phyloP scores from a whole-genome alignment of 2,329 filamentous ascomycete genomes.

The Pseudogymnoascus sp. region DNA sequence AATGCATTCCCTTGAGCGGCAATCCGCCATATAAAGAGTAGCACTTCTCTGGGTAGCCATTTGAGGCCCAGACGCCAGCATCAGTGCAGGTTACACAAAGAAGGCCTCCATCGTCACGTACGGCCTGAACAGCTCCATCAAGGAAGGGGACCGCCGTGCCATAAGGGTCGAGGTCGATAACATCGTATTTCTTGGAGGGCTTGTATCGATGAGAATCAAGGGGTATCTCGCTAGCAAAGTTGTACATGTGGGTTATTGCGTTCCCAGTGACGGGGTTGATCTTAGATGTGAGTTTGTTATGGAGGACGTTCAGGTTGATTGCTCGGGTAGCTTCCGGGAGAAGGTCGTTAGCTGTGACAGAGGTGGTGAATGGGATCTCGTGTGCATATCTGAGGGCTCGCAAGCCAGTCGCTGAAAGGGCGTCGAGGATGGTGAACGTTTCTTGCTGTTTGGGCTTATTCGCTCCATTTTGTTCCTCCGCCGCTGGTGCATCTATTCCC shows the following conservation, averaged over 20 bases:
- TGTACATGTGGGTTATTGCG: conserved; percentile 89
- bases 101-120: conserved; percentile 76
- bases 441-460: background rate
- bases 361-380: conserved; percentile 77
- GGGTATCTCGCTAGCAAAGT: conserved; percentile 43
- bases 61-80: conserved; percentile 87
- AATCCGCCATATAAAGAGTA: conserved; percentile 89
- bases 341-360: conserved; percentile 83
- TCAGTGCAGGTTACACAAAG: conserved; percentile 96
- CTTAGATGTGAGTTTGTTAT: conserved; percentile 66
- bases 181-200: conserved; percentile 64
- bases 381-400: conserved; percentile 85
- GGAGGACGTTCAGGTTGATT: conserved; percentile 74
- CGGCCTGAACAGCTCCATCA: conserved; percentile 78
- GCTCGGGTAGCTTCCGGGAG: conserved; percentile 66
- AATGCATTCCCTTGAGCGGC: conserved; percentile 74
- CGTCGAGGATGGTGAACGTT: conserved; percentile 79
- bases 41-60: conserved; percentile 88
- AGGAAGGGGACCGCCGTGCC: conserved; percentile 89
- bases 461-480: background rate
- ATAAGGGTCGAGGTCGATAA: conserved; percentile 94
- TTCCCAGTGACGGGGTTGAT: conserved; percentile 71
- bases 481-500: background rate
- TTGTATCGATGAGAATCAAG: conserved; percentile 30
- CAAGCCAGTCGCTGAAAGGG: conserved; percentile 85